phyloP scores from a whole-genome alignment of 371 early-diverging fungal genomes.

The Actinomortierella wolfii region DNA sequence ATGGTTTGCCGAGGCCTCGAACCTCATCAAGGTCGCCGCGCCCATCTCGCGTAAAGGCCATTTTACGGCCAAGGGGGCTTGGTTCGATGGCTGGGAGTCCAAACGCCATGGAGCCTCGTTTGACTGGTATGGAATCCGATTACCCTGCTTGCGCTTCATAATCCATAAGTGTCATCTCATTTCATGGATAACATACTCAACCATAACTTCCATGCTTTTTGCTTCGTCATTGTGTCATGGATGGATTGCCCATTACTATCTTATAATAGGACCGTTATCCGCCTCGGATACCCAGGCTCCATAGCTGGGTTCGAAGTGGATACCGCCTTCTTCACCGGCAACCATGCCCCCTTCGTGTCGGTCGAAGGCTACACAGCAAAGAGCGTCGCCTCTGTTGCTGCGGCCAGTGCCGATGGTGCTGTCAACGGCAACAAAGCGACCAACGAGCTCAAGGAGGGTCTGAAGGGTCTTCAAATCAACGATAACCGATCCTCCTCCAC shows the following conservation, averaged over 20 bases:
- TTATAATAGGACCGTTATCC: slow-evolving; percentile 54
- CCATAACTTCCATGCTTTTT: no score
- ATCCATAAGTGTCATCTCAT: background rate
- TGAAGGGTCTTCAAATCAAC: no score
- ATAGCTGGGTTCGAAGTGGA: slow-evolving; percentile 86
- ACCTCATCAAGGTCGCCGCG: slow-evolving; percentile 73
- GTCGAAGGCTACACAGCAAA: slow-evolving; percentile 61
- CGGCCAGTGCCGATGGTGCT: background rate
- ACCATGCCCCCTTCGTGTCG: slow-evolving; percentile 77
- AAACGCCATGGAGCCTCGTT: slow-evolving; percentile 78
- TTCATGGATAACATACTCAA: background rate
- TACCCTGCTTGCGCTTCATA: no score
- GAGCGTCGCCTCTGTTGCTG: slow-evolving; percentile 1
- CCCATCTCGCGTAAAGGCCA: slow-evolving; percentile 66
- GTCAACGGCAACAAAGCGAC: background rate
- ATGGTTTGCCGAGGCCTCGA: slow-evolving; percentile 80
- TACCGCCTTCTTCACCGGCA: slow-evolving; percentile 83
- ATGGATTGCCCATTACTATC: no score
- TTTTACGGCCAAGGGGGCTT: slow-evolving; percentile 67
- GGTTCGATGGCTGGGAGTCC: slow-evolving; percentile 91
- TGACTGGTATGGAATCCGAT: slow-evolving; percentile 83
- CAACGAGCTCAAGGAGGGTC: background rate
- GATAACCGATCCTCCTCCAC: no score
- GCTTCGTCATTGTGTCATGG: no score
- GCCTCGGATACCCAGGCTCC: slow-evolving; percentile 78